Evolutionary conservation across 1,139 yeast species (phyloP).

Genomic region (Debaryomycetaceae sp.): DNA sequence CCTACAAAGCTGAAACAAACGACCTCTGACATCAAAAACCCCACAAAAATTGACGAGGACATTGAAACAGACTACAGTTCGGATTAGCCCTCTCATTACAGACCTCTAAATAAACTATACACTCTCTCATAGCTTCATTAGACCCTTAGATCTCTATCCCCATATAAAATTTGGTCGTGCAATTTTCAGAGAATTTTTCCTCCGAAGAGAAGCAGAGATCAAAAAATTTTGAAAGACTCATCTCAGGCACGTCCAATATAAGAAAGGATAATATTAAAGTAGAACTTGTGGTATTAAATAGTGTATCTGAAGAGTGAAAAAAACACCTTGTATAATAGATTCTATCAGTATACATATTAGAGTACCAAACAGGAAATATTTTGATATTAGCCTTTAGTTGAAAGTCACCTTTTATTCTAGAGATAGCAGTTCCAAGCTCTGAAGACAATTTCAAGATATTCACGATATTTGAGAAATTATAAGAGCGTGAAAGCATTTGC

Average conservation of each 20-base stretch:
- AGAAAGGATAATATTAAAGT: neutral
- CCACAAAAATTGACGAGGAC: neutral
- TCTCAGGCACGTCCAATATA: neutral
- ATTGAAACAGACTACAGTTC: slow-evolving; percentile 2
- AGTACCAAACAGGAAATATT: neutral
- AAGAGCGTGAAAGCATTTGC: no score
- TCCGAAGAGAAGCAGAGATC: slow-evolving; percentile 7
- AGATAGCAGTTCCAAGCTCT: neutral
- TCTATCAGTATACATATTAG: neutral
- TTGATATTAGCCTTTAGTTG: neutral
- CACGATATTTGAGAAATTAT: no score
- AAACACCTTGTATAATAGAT: neutral
- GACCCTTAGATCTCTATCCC: no score
- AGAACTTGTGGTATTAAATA: neutral
- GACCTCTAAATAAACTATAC: neutral
- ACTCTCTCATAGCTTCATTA: no score
- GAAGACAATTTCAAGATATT: neutral
- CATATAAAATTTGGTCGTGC: slow-evolving; percentile 2
- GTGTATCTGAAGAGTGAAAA: neutral
- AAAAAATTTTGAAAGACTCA: slow-evolving; percentile 2
- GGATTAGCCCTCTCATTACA: neutral
- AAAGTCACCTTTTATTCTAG: neutral
- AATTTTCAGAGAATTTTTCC: slow-evolving; percentile 2
- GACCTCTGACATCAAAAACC: no score
- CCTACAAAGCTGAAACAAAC: no score